Conservation (phyloP, 148 eudicot species). For the Rheum nobile region DNA sequence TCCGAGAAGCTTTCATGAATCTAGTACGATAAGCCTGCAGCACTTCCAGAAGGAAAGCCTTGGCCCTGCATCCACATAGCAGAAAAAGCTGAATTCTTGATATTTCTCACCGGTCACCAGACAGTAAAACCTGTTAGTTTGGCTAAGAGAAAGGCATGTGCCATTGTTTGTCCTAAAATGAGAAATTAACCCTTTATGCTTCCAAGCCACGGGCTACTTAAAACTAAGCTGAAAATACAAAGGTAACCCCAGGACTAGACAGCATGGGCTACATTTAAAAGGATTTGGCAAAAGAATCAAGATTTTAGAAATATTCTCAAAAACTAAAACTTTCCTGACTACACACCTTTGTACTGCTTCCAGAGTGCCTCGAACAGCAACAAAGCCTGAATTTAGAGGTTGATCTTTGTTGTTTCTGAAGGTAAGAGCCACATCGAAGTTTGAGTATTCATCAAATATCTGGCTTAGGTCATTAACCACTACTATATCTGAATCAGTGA, state of each 20-base stretch:
- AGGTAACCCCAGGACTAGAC: too few species aligned
- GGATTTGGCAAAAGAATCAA: background rate
- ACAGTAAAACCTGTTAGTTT: background rate
- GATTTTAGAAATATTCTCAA: background rate
- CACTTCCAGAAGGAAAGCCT: slow-evolving; percentile 62
- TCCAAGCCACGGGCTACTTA: too few species aligned
- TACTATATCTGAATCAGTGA: slow-evolving; percentile 87
- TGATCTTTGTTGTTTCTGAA: slow-evolving; percentile 96
- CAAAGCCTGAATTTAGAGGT: slow-evolving; percentile 89
- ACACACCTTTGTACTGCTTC: slow-evolving; percentile 66
- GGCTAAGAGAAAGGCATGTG: background rate
- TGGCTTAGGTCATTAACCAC: slow-evolving; percentile 70
- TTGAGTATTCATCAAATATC: slow-evolving; percentile 43
- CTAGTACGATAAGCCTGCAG: slow-evolving; percentile 53
- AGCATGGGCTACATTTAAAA: background rate
- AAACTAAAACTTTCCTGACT: background rate
- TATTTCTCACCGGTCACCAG: background rate
- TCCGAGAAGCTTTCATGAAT: slow-evolving; percentile 88
- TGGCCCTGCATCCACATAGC: slow-evolving; percentile 42
- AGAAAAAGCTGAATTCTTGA: background rate
- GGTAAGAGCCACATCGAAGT: slow-evolving; percentile 79
- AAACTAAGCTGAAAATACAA: too few species aligned
- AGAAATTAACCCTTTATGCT: too few species aligned
- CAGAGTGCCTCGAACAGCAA: slow-evolving; percentile 80
- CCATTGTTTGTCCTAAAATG: too few species aligned